These are phyloP conservation scores for Ustilago curta DNA, from an alignment of 1,284 basidiomycete genomes.

Conservation along the genomic window DNA sequence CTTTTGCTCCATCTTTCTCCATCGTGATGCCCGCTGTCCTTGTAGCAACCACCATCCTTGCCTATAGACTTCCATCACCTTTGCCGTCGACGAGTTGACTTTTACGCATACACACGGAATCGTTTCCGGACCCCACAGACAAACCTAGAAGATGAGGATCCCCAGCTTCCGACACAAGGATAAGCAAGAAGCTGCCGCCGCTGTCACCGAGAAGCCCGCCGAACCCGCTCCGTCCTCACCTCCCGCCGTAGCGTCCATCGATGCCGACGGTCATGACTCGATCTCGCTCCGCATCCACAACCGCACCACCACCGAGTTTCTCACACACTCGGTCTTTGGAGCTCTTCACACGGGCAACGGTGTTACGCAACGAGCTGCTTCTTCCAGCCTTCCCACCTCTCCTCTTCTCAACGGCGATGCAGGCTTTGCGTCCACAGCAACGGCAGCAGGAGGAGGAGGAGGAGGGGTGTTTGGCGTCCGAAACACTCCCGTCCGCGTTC, in stretches of 20 bases:
- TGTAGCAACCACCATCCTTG: neutral
- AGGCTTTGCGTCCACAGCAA: neutral
- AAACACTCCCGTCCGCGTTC: conserved; percentile 23
- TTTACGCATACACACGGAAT: neutral
- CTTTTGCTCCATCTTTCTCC: neutral
- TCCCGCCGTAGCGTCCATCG: neutral
- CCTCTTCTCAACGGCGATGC: conserved; percentile 7
- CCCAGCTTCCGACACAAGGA: conserved; percentile 23
- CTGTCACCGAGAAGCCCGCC: conserved; percentile 15
- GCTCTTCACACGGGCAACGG: conserved; percentile 26
- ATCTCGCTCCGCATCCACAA: conserved; percentile 36
- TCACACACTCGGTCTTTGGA: conserved; percentile 34
- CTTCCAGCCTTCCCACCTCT: conserved; percentile 23
- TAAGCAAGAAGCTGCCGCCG: conserved; percentile 9
- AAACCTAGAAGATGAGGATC: conserved; percentile 17
- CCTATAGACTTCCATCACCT: neutral
- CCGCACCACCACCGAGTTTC: conserved; percentile 27
- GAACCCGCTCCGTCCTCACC: neutral
- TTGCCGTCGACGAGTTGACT: no score
- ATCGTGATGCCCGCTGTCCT: neutral
- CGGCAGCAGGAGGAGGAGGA: neutral
- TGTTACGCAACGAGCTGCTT: conserved; percentile 12
- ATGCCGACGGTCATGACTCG: conserved; percentile 22
- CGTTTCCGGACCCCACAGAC: neutral
- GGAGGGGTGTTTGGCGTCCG: conserved; percentile 21